These are phyloP conservation scores for Bocquillonia castaneifolia DNA, from an alignment of 441 rosid species.

Conservation along the genomic window DNA sequence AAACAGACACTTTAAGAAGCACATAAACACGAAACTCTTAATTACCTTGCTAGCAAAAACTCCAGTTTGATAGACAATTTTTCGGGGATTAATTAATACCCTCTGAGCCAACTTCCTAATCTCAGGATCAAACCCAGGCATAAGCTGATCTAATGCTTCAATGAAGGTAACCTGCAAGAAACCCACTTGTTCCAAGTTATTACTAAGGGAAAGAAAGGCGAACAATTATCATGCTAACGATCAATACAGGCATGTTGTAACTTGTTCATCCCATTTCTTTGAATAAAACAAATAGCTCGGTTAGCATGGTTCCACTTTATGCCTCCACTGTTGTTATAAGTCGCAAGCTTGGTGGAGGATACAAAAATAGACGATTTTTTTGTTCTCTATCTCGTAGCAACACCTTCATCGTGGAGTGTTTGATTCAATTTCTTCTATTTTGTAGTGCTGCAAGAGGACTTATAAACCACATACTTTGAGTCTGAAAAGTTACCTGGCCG, in stretches of 20 bases:
- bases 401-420: background rate
- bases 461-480: constrained; percentile 83
- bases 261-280: background rate
- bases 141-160: constrained; percentile 95
- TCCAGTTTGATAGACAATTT: constrained; percentile 88
- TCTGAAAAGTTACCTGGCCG: constrained; percentile 71
- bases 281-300: background rate
- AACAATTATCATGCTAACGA: background rate
- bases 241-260: background rate
- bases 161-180: constrained; percentile 76
- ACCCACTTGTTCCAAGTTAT: background rate
- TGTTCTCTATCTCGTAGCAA: background rate
- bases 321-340: background rate
- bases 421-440: constrained; percentile 4
- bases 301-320: background rate
- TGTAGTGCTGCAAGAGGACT: constrained; percentile 96
- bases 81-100: constrained; percentile 85
- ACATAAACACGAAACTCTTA: constrained; percentile 1
- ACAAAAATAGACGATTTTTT: background rate
- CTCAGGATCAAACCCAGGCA: constrained; percentile 99
- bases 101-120: constrained; percentile 94
- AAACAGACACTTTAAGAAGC: background rate
- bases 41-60: constrained; percentile 88
- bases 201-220: background rate
- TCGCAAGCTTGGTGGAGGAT: too few relatives aligned